A percentile compares a stretch with the other conserved stretches of the same genome.
Evolutionary conservation across 495 filamentous ascomycete species (phyloP).

Genomic region (Aspergillus nanangensis): DNA sequence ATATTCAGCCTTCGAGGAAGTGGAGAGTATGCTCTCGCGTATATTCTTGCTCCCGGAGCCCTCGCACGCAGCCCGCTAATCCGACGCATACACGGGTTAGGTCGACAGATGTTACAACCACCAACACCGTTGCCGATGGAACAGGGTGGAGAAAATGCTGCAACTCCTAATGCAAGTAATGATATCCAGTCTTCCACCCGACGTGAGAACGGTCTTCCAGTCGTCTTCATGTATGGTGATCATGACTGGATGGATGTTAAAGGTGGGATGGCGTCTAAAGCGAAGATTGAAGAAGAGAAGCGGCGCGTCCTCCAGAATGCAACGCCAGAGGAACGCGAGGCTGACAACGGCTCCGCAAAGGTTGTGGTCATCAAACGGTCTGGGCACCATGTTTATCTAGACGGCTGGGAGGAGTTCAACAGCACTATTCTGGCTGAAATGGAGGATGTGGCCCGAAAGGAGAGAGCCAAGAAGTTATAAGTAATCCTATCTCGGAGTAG

Average conservation of each 20-base stretch:
- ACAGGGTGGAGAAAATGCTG: constrained; percentile 7
- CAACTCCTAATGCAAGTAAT: constrained; percentile 1
- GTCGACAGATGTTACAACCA: constrained; percentile 54
- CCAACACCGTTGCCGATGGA: constrained; percentile 13
- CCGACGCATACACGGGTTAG: constrained; percentile 79
- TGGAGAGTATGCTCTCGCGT: constrained; percentile 90
- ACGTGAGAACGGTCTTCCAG: constrained; percentile 72
- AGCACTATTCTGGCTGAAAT: constrained; percentile 57
- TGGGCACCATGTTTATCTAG: constrained; percentile 86
- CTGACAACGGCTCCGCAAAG: constrained; percentile 76
- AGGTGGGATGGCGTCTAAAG: constrained; percentile 74
- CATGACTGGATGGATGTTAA: constrained; percentile 97
- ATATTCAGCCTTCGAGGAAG: constrained; percentile 92
- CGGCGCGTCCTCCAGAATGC: constrained; percentile 50
- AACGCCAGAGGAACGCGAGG: constrained; percentile 61
- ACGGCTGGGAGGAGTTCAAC: constrained; percentile 90
- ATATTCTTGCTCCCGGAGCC: constrained; percentile 89
- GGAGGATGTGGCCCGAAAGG: constrained; percentile 58
- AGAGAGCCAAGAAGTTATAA: constrained; percentile 21
- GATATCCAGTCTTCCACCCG: constrained; percentile 3
- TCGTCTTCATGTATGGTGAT: constrained; percentile 93
- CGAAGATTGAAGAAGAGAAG: constrained; percentile 71
- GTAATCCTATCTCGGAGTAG: no score
- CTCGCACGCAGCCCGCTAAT: constrained; percentile 87
- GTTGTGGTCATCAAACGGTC: constrained; percentile 79